phyloP scores from a whole-genome alignment of 1,284 basidiomycete genomes.

The Mycena sp. region DNA sequence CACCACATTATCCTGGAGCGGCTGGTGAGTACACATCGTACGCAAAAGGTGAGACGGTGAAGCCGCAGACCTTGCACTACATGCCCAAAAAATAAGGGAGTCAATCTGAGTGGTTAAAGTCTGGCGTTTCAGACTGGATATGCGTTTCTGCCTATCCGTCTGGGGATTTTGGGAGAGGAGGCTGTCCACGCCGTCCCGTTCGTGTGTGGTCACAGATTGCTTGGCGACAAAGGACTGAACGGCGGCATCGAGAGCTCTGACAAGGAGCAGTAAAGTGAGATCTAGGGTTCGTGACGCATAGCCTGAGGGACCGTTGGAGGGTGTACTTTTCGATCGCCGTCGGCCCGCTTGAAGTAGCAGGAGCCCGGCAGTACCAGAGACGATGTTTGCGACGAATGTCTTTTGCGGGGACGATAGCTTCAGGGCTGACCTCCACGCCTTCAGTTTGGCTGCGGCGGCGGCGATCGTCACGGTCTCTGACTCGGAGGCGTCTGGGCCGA shows the following conservation, averaged over 20 bases:
- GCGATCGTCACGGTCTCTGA: not conserved
- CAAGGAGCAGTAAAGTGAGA: slow-evolving; percentile 71
- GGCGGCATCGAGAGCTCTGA: slow-evolving; percentile 72
- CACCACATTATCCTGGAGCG: slow-evolving; percentile 82
- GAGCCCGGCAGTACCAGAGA: slow-evolving; percentile 66
- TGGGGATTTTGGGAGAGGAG: not conserved
- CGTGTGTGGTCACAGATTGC: slow-evolving; percentile 34
- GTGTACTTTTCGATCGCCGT: slow-evolving; percentile 27
- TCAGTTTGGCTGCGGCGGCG: slow-evolving; percentile 8
- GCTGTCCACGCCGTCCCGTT: slow-evolving; percentile 24
- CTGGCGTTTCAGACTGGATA: slow-evolving; percentile 36
- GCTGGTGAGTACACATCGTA: slow-evolving; percentile 3
- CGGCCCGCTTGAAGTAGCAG: slow-evolving; percentile 63
- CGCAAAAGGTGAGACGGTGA: slow-evolving; percentile 15
- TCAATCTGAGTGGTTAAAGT: slow-evolving; percentile 62
- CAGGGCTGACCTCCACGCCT: slow-evolving; percentile 11
- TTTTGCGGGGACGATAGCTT: slow-evolving; percentile 51
- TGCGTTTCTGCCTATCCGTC: slow-evolving; percentile 8
- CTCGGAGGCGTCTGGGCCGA: slow-evolving; percentile 12
- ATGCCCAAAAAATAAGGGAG: slow-evolving; percentile 76
- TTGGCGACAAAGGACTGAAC: slow-evolving; percentile 61
- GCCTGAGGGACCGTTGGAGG: slow-evolving; percentile 27
- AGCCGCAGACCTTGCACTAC: slow-evolving; percentile 69
- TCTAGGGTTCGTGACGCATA: slow-evolving; percentile 67
- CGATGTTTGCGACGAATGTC: slow-evolving; percentile 64